Evolutionary conservation across 2,329 filamentous ascomycete species (phyloP), one percentile per base, ranked within the genome.

Genomic region (Pestalotiopsis sp.): DNA sequence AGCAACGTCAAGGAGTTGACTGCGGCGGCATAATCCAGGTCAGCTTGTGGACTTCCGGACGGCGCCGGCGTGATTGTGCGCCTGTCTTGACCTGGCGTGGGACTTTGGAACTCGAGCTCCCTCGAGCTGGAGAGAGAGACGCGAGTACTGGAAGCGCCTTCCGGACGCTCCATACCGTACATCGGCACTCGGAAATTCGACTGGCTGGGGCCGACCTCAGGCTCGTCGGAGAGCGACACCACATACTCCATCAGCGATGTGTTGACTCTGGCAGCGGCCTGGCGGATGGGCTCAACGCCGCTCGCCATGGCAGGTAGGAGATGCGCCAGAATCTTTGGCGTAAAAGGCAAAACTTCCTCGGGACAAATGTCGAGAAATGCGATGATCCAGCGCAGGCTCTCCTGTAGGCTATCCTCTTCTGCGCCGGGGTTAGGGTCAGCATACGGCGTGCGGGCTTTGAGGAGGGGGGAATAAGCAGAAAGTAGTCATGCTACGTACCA

Each of bases 301-400:
- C 95, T 97, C 4, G 95, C 95, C 88, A 99, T 94, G 36, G 95
- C 94, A 17, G 96, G 97, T 36, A 99, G 87, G 68, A 99, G 92
- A 76, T 98, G 94, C 1, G 94, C 94, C 58, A 99, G 84, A 38
- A 99, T 91, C 74, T 94, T 93, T 25, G 97, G 97, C 0, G 97
- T 96, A 79, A 98, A 98, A 4, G 93, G 93, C 57, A 99, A 86
- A 4, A 99, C 97, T 76, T 99, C 96, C 78, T 98, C 96, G 0
- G 96, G 95, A 74, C 95, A 98, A 61, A 99, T 98, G 72, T 98
- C 95, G 74, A 99, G 92, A 78, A 99, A 98, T 69, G 92, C 93
- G 73, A 98, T 94, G 72, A 99, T 94, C 96, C 96, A 99, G 71
- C 94, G 90, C 36, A 99, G 85, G 3, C 95, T 94, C 66, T 97